Conservation (phyloP, 2,329 filamentous ascomycete species). For the Gremmenia infestans region DNA sequence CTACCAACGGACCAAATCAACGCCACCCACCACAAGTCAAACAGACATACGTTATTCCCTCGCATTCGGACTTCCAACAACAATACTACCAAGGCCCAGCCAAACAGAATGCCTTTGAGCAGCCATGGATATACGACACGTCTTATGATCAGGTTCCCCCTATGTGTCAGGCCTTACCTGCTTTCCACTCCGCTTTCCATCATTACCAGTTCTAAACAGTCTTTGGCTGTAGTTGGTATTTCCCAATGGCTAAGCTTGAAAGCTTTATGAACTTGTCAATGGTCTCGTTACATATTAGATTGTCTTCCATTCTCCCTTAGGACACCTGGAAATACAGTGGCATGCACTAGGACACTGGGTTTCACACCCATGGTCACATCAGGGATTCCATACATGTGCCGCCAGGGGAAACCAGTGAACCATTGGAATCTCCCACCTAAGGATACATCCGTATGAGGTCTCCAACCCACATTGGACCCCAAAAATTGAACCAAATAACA, state of each 20-base stretch:
- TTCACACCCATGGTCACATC: neutral
- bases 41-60: slow-evolving; percentile 21
- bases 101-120: slow-evolving; percentile 16
- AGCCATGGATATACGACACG: slow-evolving; percentile 20
- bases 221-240: slow-evolving; percentile 1
- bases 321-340: slow-evolving; percentile 14
- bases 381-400: neutral
- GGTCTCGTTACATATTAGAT: slow-evolving; percentile 8
- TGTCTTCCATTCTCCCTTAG: slow-evolving; percentile 7
- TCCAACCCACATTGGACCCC: slow-evolving; percentile 2
- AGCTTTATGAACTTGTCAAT: slow-evolving; percentile 11
- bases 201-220: slow-evolving; percentile 8
- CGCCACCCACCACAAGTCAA: neutral
- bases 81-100: slow-evolving; percentile 8
- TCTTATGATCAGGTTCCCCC: slow-evolving; percentile 17
- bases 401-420: neutral
- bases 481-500: slow-evolving; percentile 8
- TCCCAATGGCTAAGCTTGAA: slow-evolving; percentile 9
- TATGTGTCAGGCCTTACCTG: slow-evolving; percentile 13
- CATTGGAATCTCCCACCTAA: neutral
- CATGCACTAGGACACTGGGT: slow-evolving; percentile 18
- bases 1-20: neutral
- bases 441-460: neutral
- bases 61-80: slow-evolving; percentile 16
- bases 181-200: slow-evolving; percentile 13